phyloP scores from a whole-genome alignment of 768 basidiomycete species.

The Lepiota subincarnata region DNA sequence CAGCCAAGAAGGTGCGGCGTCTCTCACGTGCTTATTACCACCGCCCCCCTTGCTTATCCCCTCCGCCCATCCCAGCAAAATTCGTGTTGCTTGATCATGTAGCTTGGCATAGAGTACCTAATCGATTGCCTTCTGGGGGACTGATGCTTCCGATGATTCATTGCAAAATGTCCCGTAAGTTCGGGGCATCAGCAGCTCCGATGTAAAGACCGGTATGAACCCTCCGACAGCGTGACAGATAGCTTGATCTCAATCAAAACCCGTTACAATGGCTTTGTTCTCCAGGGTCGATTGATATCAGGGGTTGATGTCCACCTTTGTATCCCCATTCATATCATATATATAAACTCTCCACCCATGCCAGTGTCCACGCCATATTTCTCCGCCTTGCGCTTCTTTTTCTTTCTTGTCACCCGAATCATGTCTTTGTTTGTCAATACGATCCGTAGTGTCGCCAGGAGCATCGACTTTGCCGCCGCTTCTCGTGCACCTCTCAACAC shows the following conservation, averaged over 20 bases:
- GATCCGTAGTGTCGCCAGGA: constrained; percentile 19
- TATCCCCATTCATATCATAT: neutral
- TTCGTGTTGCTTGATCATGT: constrained; percentile 90
- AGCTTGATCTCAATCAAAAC: constrained; percentile 4
- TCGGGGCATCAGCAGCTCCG: constrained; percentile 6
- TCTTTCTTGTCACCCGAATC: constrained; percentile 13
- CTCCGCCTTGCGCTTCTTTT: constrained; percentile 8
- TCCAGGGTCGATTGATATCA: constrained; percentile 4
- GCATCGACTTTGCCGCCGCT: constrained; percentile 21
- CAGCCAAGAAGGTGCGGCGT: constrained; percentile 87
- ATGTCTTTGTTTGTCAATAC: constrained; percentile 17
- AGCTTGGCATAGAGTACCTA: constrained; percentile 15
- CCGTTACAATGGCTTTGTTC: neutral
- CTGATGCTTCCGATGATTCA: neutral
- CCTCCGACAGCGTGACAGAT: constrained; percentile 5
- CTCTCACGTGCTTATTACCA: neutral
- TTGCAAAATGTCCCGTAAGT: neutral
- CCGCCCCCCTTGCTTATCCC: constrained; percentile 13
- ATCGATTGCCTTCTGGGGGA: neutral
- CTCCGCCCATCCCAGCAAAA: constrained; percentile 69
- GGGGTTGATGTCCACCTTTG: neutral
- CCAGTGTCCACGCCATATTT: constrained; percentile 3
- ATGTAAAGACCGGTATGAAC: constrained; percentile 5
- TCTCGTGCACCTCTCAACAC: constrained; percentile 27
- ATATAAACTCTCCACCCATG: constrained; percentile 5